A percentile compares a stretch with the other conserved stretches of the same genome.
phyloP scores from a whole-genome alignment of 129 eudicot species.

The Arctium minus region DNA sequence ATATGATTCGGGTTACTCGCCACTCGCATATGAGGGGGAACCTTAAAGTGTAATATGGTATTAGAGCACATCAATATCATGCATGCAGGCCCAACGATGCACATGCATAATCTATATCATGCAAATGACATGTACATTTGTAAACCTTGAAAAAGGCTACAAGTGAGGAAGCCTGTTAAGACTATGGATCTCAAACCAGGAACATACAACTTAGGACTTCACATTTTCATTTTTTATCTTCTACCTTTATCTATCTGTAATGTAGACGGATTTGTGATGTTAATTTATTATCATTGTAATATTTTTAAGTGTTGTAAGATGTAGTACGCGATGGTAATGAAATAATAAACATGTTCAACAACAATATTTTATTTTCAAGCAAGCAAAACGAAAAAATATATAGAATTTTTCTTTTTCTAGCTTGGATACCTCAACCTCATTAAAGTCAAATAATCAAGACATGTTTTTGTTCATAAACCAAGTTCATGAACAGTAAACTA shows the following conservation, averaged over 20 bases:
- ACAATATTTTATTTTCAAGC: neutral
- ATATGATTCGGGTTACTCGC: neutral
- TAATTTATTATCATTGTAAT: no score
- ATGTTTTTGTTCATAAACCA: neutral
- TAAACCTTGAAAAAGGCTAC: neutral
- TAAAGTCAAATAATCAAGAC: neutral
- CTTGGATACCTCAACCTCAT: neutral
- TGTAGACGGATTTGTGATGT: neutral
- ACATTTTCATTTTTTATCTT: neutral
- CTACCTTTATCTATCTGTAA: neutral
- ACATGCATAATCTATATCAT: neutral
- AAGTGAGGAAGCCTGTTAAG: neutral
- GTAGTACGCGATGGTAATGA: neutral
- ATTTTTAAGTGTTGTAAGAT: no score
- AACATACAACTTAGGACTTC: neutral
- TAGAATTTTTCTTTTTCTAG: neutral
- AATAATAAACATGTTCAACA: neutral
- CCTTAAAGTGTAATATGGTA: neutral
- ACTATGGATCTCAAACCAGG: neutral
- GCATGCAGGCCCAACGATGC: neutral
- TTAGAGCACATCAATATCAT: neutral
- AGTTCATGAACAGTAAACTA: neutral
- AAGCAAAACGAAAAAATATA: neutral
- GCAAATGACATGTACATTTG: neutral
- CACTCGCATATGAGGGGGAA: neutral